These are phyloP conservation scores for Trypanosomatidae sp. DNA, from an alignment of 208 protist species.

Conservation along the genomic window DNA sequence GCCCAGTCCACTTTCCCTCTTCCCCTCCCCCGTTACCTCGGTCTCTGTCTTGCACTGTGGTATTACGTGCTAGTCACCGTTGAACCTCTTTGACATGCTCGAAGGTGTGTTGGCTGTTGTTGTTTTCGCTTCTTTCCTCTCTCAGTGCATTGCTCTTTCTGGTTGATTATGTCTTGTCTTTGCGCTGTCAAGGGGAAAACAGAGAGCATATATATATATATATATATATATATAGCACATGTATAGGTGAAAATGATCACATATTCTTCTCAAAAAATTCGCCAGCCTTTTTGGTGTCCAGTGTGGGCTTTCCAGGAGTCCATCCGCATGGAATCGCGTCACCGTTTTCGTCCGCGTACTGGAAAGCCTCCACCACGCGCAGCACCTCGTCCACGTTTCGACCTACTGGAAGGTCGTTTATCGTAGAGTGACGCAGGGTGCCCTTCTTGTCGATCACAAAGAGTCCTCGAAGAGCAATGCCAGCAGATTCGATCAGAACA, in stretches of 20 bases:
- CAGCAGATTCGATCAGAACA: slow-evolving; percentile 90
- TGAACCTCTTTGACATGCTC: background rate
- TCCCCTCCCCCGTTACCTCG: background rate
- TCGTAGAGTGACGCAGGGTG: slow-evolving; percentile 88
- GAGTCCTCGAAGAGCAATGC: slow-evolving; percentile 89
- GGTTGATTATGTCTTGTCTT: background rate
- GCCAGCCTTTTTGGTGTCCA: slow-evolving; percentile 89
- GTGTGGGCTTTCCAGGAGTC: slow-evolving; percentile 90
- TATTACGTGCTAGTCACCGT: background rate
- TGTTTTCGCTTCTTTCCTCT: background rate
- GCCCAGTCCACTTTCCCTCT: background rate
- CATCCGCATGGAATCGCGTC: slow-evolving; percentile 96
- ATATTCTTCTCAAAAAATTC: slow-evolving; percentile 92
- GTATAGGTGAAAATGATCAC: slow-evolving; percentile 16
- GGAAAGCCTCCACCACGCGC: slow-evolving; percentile 95
- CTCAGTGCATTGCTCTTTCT: background rate
- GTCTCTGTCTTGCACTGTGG: background rate
- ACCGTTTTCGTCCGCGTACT: slow-evolving; percentile 95
- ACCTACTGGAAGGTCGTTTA: slow-evolving; percentile 97
- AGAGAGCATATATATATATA: background rate
- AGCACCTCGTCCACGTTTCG: slow-evolving; percentile 96
- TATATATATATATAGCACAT: background rate
- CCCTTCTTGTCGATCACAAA: slow-evolving; percentile 97
- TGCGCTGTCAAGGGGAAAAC: background rate
- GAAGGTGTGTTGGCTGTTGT: background rate